phyloP scores from a whole-genome alignment of 2,329 filamentous ascomycete genomes.

The Tolypocladium nubicola region DNA sequence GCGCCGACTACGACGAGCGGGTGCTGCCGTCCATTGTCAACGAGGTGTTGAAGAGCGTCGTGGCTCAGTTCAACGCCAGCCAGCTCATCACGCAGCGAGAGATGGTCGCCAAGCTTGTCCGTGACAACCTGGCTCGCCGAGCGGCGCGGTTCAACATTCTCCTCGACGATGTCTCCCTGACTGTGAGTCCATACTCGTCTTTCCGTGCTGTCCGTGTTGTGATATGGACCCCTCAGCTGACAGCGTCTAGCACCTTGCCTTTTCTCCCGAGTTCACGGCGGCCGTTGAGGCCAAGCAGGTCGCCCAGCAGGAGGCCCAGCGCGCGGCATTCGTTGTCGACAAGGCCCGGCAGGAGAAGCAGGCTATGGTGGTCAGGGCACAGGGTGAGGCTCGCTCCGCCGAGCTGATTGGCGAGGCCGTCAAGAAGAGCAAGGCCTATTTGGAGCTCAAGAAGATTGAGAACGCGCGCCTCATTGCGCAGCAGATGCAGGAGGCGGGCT shows the following conservation, averaged over 20 bases:
- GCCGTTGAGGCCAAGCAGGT: conserved; percentile 67
- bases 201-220: background rate
- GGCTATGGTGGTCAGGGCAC: conserved; percentile 93
- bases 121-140: conserved; percentile 83
- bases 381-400: conserved; percentile 96
- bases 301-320: conserved; percentile 85
- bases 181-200: conserved; percentile 43
- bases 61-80: conserved; percentile 96
- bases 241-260: conserved; percentile 50
- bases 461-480: conserved; percentile 85
- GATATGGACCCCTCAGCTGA: background rate
- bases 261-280: conserved; percentile 64
- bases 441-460: conserved; percentile 96
- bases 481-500: conserved; percentile 74
- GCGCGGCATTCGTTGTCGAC: conserved; percentile 95
- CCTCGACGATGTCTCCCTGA: conserved; percentile 93
- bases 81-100: conserved; percentile 99
- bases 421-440: conserved; percentile 97
- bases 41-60: conserved; percentile 96
- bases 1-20: conserved; percentile 92
- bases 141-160: conserved; percentile 96
- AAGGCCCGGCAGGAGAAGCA: conserved; percentile 99
- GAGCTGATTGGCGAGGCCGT: conserved; percentile 98
- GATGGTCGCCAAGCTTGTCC: conserved; percentile 82
- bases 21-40: conserved; percentile 97